phyloP scores from a whole-genome alignment of 345 rosid species.

The Eucalyptus coolabah region DNA sequence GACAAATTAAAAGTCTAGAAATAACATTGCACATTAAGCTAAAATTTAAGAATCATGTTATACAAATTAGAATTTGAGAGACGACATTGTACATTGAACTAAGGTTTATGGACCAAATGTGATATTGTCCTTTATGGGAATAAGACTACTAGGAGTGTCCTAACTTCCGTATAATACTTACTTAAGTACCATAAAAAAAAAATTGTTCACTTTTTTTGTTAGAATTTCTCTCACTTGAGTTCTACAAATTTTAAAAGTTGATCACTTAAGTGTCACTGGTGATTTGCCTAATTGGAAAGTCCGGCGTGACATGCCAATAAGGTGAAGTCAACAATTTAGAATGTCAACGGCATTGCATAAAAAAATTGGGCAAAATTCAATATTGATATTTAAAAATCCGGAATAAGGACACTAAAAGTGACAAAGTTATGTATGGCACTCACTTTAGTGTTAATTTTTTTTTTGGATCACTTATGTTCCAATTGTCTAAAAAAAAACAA shows the following conservation, averaged over 20 bases:
- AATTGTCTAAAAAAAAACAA: fast-evolving
- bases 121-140: not conserved
- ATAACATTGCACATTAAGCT: fast-evolving
- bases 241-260: too few species aligned
- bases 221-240: too few species aligned
- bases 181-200: not conserved
- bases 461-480: too few species aligned
- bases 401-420: too few species aligned
- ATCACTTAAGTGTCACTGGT: fast-evolving
- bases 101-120: not conserved
- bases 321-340: not conserved
- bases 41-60: fast-evolving
- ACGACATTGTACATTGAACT: fast-evolving
- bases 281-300: too few species aligned
- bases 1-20: not conserved
- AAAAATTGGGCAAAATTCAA: too few species aligned
- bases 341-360: not conserved
- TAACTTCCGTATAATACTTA: too few species aligned
- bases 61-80: not conserved
- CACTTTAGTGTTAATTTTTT: too few species aligned
- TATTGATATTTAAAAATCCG: too few species aligned
- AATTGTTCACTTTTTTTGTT: too few species aligned
- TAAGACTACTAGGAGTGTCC: not conserved
- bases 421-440: too few species aligned
- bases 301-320: not conserved